phyloP scores from a whole-genome alignment of 306 rosid genomes.

The Ochetophila trinervis region DNA sequence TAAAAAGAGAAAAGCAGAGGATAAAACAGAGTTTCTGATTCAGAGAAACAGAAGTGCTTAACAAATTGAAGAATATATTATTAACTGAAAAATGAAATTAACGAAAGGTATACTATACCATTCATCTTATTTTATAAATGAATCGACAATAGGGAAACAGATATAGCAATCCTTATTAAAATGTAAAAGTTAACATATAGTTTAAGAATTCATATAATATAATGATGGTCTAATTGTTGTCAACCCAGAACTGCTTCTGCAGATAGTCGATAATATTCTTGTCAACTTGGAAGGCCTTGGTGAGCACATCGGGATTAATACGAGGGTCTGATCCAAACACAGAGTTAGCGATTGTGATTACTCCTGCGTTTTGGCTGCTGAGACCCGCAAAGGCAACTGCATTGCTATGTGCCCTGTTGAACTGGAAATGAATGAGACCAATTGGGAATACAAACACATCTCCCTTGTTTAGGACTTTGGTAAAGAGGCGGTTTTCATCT shows the following conservation, averaged over 20 bases:
- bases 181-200: too few species aligned
- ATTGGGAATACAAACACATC: constrained; percentile 12
- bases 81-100: too few species aligned
- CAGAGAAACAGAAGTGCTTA: too few species aligned
- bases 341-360: constrained; percentile 5
- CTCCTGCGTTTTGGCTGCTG: constrained; percentile 7
- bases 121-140: too few species aligned
- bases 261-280: constrained; percentile 10
- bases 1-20: too few species aligned
- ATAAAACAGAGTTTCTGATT: too few species aligned
- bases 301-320: constrained; percentile 22
- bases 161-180: too few species aligned
- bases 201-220: too few species aligned
- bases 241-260: constrained; percentile 4
- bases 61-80: too few species aligned
- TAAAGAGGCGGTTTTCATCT: neutral
- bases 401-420: constrained; percentile 19
- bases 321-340: constrained; percentile 43
- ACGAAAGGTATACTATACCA: too few species aligned
- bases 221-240: too few species aligned
- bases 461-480: constrained; percentile 1
- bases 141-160: too few species aligned
- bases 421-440: constrained; percentile 26
- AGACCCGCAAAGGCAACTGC: constrained; percentile 8
- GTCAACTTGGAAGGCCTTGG: constrained; percentile 40